Percentiles rank a stretch among this genome's conserved stretches.
Evolutionary conservation across 164 flowering plant species (phyloP).

Genomic region (Tinospora cordifolia): DNA sequence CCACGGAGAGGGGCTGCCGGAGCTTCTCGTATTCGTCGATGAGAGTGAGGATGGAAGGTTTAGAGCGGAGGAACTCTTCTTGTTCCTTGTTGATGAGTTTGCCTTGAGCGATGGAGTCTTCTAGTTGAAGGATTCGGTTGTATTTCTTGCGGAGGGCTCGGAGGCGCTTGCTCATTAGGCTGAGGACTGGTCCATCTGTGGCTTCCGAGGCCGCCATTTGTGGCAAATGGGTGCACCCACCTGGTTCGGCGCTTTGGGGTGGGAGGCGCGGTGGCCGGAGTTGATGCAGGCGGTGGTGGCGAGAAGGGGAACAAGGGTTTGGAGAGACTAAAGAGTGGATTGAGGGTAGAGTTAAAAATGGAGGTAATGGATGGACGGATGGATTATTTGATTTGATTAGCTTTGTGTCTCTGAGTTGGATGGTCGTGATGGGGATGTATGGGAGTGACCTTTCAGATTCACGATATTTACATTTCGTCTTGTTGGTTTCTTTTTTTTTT

Average conservation of each 20-base stretch:
- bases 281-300: constrained; percentile 3
- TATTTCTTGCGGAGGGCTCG: constrained; percentile 74
- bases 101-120: constrained; percentile 64
- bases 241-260: not conserved
- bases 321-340: not conserved
- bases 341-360: not conserved
- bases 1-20: constrained; percentile 55
- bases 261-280: not conserved
- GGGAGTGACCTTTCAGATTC: too few relatives aligned
- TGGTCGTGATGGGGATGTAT: too few relatives aligned
- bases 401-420: too few relatives aligned
- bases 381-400: too few relatives aligned
- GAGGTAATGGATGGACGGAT: not conserved
- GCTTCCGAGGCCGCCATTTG: constrained; percentile 37
- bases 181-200: constrained; percentile 78
- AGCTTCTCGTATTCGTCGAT: constrained; percentile 95
- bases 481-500: too few relatives aligned
- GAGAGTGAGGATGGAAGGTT: constrained; percentile 42
- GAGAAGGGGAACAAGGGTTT: not conserved
- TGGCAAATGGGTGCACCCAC: constrained; percentile 1
- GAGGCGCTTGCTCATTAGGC: constrained; percentile 78
- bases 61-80: constrained; percentile 73
- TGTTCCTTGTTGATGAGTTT: constrained; percentile 83
- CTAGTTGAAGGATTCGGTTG: constrained; percentile 76
- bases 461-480: too few relatives aligned